Percentiles rank a stretch among this genome's conserved stretches.
Evolutionary conservation across 352 stramenopile species (phyloP).

Genomic region (Globisporangium yorkense): DNA sequence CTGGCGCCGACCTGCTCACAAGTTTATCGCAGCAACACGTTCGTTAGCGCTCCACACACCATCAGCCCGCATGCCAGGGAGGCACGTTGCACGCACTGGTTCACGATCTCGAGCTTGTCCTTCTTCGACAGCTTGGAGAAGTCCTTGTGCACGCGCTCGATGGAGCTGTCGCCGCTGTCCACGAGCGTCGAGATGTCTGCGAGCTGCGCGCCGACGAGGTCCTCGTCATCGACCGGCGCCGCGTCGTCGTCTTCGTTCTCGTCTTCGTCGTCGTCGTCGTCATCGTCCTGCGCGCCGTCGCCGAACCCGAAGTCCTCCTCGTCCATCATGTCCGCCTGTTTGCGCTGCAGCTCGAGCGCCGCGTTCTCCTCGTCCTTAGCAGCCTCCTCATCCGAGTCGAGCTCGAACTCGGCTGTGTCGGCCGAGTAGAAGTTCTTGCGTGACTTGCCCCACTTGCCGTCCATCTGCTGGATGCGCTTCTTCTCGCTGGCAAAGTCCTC

Average conservation of each 20-base stretch:
- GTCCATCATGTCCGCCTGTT: conserved; percentile 82
- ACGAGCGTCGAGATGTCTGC: conserved; percentile 66
- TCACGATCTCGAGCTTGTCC: conserved; percentile 84
- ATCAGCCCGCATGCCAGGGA: neutral
- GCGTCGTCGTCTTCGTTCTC: conserved; percentile 27
- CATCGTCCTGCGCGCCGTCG: conserved; percentile 13
- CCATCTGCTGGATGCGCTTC: conserved; percentile 70
- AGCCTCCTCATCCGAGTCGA: conserved; percentile 73
- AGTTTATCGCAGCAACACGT: neutral
- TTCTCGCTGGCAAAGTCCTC: conserved; percentile 62
- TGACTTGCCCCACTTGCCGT: conserved; percentile 82
- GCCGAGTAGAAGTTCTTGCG: conserved; percentile 86
- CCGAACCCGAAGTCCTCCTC: conserved; percentile 83
- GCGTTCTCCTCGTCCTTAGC: conserved; percentile 82
- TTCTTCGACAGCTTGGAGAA: conserved; percentile 86
- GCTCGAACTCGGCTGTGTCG: conserved; percentile 76
- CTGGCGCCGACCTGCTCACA: conserved; percentile 38
- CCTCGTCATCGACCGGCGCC: conserved; percentile 48
- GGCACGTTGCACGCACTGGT: conserved; percentile 40
- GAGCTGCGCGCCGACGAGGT: conserved; percentile 59
- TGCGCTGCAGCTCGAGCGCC: conserved; percentile 76
- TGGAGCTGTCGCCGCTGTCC: conserved; percentile 37
- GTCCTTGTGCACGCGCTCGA: conserved; percentile 77
- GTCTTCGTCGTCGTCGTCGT: conserved; percentile 28
- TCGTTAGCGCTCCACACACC: neutral